Evolutionary conservation across 495 filamentous ascomycete genomes (phyloP).

Genomic region (Penicillium goetzii): DNA sequence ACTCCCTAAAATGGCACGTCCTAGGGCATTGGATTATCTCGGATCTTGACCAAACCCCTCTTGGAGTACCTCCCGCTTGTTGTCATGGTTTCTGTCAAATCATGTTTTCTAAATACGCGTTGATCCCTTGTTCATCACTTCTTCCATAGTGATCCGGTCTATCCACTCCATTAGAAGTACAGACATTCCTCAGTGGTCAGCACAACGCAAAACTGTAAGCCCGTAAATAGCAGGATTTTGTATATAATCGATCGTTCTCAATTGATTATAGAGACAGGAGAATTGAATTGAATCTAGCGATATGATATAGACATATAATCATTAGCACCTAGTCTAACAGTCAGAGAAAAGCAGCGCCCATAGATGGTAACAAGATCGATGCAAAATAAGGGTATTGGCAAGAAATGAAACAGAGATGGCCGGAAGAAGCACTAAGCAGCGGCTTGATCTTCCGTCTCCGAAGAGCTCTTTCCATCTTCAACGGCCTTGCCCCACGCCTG

Average conservation of each 20-base stretch:
- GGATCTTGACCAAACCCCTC: too few species aligned
- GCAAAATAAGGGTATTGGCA: constrained; percentile 28
- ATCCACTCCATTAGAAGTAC: too few species aligned
- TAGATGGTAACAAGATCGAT: constrained; percentile 9
- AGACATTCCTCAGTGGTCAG: background rate
- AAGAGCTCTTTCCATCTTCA: constrained; percentile 28
- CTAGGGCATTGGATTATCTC: too few species aligned
- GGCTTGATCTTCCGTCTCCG: constrained; percentile 11
- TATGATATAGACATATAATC: constrained; percentile 17
- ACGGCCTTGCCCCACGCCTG: constrained; percentile 51
- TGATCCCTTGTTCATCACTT: too few species aligned
- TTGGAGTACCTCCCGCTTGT: too few species aligned
- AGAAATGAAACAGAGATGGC: constrained; percentile 12
- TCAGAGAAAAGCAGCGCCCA: constrained; percentile 13
- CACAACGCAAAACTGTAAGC: background rate
- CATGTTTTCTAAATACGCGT: too few species aligned
- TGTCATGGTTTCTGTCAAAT: too few species aligned
- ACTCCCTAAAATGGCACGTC: too few species aligned
- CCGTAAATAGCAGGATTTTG: background rate
- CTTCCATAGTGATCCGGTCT: too few species aligned
- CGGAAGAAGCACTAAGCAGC: constrained; percentile 1
- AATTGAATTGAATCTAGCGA: constrained; percentile 2
- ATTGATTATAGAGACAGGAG: background rate
- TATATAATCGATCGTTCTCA: background rate
- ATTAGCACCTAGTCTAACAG: constrained; percentile 24